These are phyloP conservation scores for Rhinocladiella mackenziei DNA, from an alignment of 2,329 filamentous ascomycete genomes.

Conservation along the genomic window DNA sequence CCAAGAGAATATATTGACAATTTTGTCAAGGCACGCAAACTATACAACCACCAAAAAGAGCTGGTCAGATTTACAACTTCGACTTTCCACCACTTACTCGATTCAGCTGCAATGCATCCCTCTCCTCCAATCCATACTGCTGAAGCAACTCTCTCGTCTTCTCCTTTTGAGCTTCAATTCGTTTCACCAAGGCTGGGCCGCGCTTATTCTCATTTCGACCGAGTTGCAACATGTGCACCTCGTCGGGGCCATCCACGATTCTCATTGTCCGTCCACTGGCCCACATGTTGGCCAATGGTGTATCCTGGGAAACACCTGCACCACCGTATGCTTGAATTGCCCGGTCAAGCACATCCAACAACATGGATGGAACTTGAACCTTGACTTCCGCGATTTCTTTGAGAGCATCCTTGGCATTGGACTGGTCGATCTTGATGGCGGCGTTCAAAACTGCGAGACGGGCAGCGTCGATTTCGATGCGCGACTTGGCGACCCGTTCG, in stretches of 20 bases:
- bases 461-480: constrained; percentile 89
- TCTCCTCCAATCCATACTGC: constrained; percentile 25
- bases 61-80: constrained; percentile 17
- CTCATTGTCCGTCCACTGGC: constrained; percentile 84
- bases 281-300: constrained; percentile 66
- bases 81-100: constrained; percentile 21
- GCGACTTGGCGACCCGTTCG: constrained; percentile 87
- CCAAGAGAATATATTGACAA: no score
- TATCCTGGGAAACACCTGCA: constrained; percentile 89
- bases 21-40: no score
- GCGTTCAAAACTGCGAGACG: constrained; percentile 89
- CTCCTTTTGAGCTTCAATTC: constrained; percentile 26
- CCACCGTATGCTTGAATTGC: constrained; percentile 90
- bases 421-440: constrained; percentile 87
- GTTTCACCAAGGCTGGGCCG: constrained; percentile 32
- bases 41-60: not conserved
- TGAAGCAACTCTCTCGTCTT: constrained; percentile 25
- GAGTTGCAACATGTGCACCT: constrained; percentile 72
- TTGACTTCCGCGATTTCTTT: constrained; percentile 96
- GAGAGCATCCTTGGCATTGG: constrained; percentile 81
- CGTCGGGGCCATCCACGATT: constrained; percentile 90
- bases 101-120: constrained; percentile 26
- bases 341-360: constrained; percentile 84
- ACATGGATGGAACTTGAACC: constrained; percentile 78
- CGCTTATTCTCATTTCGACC: constrained; percentile 54